Percentiles rank a stretch among this genome's conserved stretches.
Conservation (phyloP, 2,329 filamentous ascomycete species). For the Ceratocystis lukuohia region DNA sequence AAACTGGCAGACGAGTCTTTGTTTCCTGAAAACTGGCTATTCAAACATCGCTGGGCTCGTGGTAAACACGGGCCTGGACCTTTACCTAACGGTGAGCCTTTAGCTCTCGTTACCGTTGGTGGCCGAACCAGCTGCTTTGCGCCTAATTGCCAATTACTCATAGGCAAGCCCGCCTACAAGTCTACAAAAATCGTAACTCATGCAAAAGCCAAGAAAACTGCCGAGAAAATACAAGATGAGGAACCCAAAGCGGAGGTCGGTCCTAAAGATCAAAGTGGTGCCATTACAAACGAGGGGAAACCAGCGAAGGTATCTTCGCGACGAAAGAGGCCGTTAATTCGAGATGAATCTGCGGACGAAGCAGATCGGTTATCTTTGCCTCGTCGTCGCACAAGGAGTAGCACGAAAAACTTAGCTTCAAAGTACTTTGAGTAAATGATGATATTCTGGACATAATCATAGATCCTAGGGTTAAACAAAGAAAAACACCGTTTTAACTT, state of each 20-base stretch:
- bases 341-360: slow-evolving; percentile 23
- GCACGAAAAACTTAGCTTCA: not conserved
- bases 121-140: slow-evolving; percentile 85
- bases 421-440: not conserved
- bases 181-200: not conserved
- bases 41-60: slow-evolving; percentile 81
- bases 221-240: not conserved
- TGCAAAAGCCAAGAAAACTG: not conserved
- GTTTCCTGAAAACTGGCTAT: slow-evolving; percentile 81
- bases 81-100: slow-evolving; percentile 71
- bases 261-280: not conserved
- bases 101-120: slow-evolving; percentile 77
- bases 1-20: slow-evolving; percentile 65
- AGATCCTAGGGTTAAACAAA: not conserved
- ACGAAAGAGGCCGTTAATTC: slow-evolving; percentile 22
- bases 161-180: not conserved
- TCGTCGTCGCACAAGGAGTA: not conserved
- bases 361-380: slow-evolving; percentile 7
- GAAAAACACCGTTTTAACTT: not conserved
- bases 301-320: slow-evolving; percentile 5
- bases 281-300: slow-evolving; percentile 13
- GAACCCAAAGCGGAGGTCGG: not conserved
- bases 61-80: slow-evolving; percentile 59
- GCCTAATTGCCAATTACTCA: slow-evolving; percentile 51
- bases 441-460: not conserved